Evolutionary conservation across 2,329 filamentous ascomycete genomes (phyloP).

Genomic region (Neonectria punicea): DNA sequence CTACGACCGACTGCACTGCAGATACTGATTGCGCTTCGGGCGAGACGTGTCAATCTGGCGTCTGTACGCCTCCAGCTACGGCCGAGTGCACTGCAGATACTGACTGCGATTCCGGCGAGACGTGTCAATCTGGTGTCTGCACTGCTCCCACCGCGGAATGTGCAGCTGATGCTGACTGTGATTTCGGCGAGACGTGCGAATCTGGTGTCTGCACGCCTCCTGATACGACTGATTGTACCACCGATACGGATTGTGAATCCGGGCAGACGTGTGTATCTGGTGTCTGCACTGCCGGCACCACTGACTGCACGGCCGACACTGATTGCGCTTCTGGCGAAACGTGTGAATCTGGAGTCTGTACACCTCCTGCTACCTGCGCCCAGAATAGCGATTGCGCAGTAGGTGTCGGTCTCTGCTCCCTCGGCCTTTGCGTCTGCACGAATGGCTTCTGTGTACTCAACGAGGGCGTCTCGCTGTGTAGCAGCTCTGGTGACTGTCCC

Average conservation of each 20-base stretch:
- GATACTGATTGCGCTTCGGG: neutral
- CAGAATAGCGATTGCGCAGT: slow-evolving; percentile 10
- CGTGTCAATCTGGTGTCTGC: neutral
- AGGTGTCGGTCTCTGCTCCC: neutral
- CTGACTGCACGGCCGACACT: neutral
- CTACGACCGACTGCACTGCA: neutral
- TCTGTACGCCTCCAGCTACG: neutral
- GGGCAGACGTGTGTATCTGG: neutral
- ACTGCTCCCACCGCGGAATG: neutral
- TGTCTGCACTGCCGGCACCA: neutral
- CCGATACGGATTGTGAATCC: neutral
- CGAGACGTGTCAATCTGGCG: neutral
- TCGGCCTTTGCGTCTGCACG: slow-evolving; percentile 9
- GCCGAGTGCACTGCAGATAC: neutral
- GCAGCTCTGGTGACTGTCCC: neutral
- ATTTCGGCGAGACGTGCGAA: neutral
- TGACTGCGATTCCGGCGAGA: neutral
- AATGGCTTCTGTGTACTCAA: slow-evolving; percentile 4
- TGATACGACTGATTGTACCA: neutral
- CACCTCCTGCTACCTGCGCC: neutral
- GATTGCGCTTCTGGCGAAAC: neutral
- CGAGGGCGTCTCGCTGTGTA: neutral
- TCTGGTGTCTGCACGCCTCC: neutral
- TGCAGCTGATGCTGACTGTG: neutral
- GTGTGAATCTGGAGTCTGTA: neutral